Percentiles rank a stretch among this genome's conserved stretches.
Evolutionary conservation across 352 stramenopile genomes (phyloP).

Genomic region (Globisporangium spinosum): DNA sequence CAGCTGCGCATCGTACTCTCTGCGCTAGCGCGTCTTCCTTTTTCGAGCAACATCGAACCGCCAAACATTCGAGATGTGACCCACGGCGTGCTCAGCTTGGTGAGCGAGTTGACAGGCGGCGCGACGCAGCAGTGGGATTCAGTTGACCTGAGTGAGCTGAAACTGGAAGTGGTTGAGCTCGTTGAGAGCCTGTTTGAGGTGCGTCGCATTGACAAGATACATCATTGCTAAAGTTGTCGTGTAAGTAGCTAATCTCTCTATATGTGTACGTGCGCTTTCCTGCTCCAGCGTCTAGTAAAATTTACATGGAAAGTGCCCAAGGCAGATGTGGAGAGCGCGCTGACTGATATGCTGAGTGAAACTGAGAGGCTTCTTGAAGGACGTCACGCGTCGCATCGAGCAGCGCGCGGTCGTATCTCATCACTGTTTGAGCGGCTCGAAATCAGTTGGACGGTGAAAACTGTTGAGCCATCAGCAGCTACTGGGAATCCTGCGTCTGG

Average conservation of each 20-base stretch:
- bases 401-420: constrained; percentile 36
- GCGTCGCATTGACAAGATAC: not conserved
- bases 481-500: not conserved
- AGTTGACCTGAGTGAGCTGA: constrained; percentile 5
- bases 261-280: not conserved
- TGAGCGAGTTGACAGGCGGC: constrained; percentile 24
- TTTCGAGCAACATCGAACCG: constrained; percentile 29
- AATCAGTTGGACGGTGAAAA: constrained; percentile 67
- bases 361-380: constrained; percentile 40
- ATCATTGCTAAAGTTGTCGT: not conserved
- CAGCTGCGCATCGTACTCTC: constrained; percentile 40
- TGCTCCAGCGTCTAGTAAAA: constrained; percentile 45
- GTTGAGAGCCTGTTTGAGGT: constrained; percentile 18
- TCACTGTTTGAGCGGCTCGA: constrained; percentile 61
- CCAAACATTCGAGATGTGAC: constrained; percentile 34
- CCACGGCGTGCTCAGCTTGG: constrained; percentile 42
- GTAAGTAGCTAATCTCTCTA: not conserved
- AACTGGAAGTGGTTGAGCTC: constrained; percentile 16
- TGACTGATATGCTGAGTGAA: constrained; percentile 58
- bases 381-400: constrained; percentile 46
- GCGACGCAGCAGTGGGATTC: not conserved
- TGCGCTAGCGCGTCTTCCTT: constrained; percentile 44
- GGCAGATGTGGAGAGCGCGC: constrained; percentile 47
- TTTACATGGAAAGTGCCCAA: constrained; percentile 64
- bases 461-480: not conserved